Base-by-base conservation (phyloP, 2,329 filamentous ascomycete species). In the Fusarium equiseti region DNA sequence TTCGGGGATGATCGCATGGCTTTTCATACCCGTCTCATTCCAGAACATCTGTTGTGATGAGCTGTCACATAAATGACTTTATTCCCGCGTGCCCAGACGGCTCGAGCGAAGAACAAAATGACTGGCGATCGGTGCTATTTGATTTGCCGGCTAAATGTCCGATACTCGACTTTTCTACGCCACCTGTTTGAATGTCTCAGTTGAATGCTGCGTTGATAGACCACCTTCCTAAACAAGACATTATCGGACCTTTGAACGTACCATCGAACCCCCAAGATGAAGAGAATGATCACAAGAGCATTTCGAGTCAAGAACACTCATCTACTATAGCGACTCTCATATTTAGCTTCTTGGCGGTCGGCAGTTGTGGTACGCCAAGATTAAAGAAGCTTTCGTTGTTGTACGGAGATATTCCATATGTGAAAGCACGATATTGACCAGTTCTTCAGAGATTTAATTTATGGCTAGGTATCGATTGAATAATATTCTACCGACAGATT, bases 111-210 rank as follows among this genome's bases (percentile, higher is more conserved):
- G 20, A 20, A 7, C 8, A 16, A 18, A 26, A 35, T 54, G 40
- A 35, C 20, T 40, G 24, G 15, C 29, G 46, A 62, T 46, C 57
- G 31, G 3, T 15, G 11, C 6, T 8, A n/a, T 13, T 5, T 63
- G 32, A 62, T 62, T 62, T 32, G 59, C 13, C 10, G 29, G 18
- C 1, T 38, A 38, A 11, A 38, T 38, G 35, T 38, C 18, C 35
- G 35, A 38, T n/a, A 38, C 27, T 38, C 18, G 18, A 38, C 6
- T 38, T n/a, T 12, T 1, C 3, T 65, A 5, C 38, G 32, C 63
- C 63, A 65, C 63, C 46, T 65, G 63, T 5, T 26, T 46, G 16
- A 59, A 31, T 65, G 63, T 65, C 63, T 66, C 42, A 27, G 9
- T 45, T 38, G 16, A 13, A 48, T 42, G 45, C 44, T 50, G 27